Base-by-base conservation (phyloP, 140 eudicot genomes). In the Anethum foeniculum region DNA sequence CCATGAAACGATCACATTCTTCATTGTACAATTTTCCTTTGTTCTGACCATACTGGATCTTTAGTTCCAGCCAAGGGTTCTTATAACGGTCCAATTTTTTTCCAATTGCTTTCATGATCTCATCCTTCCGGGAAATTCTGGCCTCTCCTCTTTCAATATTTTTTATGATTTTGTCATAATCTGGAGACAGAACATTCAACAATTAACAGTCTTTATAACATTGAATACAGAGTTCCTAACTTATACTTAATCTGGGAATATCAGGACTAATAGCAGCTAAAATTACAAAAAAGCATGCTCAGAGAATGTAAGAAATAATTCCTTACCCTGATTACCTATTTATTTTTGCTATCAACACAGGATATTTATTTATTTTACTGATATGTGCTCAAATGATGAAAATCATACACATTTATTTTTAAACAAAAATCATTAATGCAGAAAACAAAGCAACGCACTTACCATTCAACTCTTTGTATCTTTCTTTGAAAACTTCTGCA, bases 1-100 rank as follows among this genome's bases (percentile, higher is more conserved):
- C 99, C 99, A 96, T 96, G 89, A 93, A 96, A 12, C 99, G 99
- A 77, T 96, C 99, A 81, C 99, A 96, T 85, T 96, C 99, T 87
- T 96, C 99, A 83, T 93, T 96, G 92, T 91, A 96, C 78, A 96
- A 84, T 87, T 96, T 96, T 80, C 99, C 99, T 88, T 96, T 96
- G 92, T 96, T 96, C 89, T 96, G 99, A 82, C 99, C 99, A 72
- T 96, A 96, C 81, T 93, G 99, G 80, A 96, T 91, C 86, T 96
- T 91, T 54, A 96, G 84, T 85, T 96, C 99, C 85, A 91, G 73
- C 99, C 99, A 96, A 12, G 99, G 99, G 84, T 96, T 96, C 90
- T 96, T 96, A 85, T 96, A 96, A 44, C 99, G 93, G 75, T 96
- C 99, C 87, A 96, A 77, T 41, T 96, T 93, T 93, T 96, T 96